phyloP scores from a whole-genome alignment of 257 asterid species.

The Parsonsia alboflavescens region DNA sequence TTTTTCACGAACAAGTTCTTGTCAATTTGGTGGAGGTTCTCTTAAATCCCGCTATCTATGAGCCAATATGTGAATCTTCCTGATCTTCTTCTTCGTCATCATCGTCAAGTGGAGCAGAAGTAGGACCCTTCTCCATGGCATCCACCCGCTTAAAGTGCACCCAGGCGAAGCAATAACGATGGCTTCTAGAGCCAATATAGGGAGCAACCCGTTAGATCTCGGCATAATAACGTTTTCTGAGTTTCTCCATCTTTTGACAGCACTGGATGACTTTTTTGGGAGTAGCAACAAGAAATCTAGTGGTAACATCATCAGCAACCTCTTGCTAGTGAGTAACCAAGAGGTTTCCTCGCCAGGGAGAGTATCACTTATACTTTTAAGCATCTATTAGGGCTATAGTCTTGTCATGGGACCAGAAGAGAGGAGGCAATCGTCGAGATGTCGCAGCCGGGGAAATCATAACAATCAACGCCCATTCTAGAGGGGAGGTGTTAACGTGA shows the following conservation, averaged over 20 bases:
- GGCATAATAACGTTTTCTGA: conserved; percentile 77
- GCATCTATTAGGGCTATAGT: conserved; percentile 75
- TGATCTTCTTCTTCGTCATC: conserved; percentile 42
- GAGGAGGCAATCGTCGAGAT: conserved; percentile 90
- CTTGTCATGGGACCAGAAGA: conserved; percentile 95
- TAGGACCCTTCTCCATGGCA: conserved; percentile 80
- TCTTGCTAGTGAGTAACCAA: conserved; percentile 94
- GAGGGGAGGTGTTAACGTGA: conserved; percentile 26
- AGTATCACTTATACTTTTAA: conserved; percentile 79
- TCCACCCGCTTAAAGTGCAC: conserved; percentile 82
- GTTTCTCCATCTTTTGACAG: conserved; percentile 99
- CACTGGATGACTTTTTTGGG: conserved; percentile 89
- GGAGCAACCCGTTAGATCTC: conserved; percentile 90
- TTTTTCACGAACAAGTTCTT: no score
- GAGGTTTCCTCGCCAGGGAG: conserved; percentile 91
- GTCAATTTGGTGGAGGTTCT: no score
- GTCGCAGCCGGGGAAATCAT: conserved; percentile 34
- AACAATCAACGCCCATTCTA: conserved; percentile 37
- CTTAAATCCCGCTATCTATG: no score
- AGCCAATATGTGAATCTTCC: conserved; percentile 29
- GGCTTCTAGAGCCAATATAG: conserved; percentile 50
- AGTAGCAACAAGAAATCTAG: conserved; percentile 43
- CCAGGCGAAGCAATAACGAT: conserved; percentile 76
- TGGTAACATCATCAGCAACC: conserved; percentile 79
- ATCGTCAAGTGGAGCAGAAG: conserved; percentile 37